Evolutionary conservation across 345 rosid genomes (phyloP).

Genomic region (Eucalyptus grandis): DNA sequence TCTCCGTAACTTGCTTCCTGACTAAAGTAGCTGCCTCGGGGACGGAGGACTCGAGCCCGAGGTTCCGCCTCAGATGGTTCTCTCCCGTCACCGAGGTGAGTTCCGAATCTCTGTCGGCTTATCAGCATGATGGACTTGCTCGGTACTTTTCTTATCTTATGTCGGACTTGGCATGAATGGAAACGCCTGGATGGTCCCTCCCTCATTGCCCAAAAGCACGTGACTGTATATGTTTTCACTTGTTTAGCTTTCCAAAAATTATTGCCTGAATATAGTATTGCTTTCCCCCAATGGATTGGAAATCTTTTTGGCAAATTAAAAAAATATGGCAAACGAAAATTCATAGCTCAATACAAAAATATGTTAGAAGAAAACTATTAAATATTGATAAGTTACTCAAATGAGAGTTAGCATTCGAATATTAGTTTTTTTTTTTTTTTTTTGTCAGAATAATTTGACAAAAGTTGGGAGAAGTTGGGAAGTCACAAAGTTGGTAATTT

Average conservation of each 20-base stretch:
- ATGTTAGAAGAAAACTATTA: background rate
- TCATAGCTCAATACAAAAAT: background rate
- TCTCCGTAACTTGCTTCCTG: slow-evolving; percentile 36
- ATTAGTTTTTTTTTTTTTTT: background rate
- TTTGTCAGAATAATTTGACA: no score
- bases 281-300: background rate
- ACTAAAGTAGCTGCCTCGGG: slow-evolving; percentile 6
- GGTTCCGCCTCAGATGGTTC: slow-evolving; percentile 63
- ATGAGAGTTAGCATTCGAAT: background rate
- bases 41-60: slow-evolving; percentile 1
- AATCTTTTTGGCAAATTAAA: background rate
- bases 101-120: background rate
- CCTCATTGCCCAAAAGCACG: background rate
- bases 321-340: background rate
- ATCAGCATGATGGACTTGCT: background rate
- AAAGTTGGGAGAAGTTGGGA: no score
- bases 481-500: no score
- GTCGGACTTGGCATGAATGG: background rate
- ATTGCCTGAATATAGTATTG: background rate
- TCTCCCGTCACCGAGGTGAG: slow-evolving; percentile 34
- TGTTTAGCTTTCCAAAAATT: background rate
- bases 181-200: background rate
- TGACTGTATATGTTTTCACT: background rate
- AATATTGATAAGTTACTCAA: background rate
- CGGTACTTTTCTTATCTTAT: background rate